phyloP scores from a whole-genome alignment of 306 rosid species.

The Inga oerstediana region DNA sequence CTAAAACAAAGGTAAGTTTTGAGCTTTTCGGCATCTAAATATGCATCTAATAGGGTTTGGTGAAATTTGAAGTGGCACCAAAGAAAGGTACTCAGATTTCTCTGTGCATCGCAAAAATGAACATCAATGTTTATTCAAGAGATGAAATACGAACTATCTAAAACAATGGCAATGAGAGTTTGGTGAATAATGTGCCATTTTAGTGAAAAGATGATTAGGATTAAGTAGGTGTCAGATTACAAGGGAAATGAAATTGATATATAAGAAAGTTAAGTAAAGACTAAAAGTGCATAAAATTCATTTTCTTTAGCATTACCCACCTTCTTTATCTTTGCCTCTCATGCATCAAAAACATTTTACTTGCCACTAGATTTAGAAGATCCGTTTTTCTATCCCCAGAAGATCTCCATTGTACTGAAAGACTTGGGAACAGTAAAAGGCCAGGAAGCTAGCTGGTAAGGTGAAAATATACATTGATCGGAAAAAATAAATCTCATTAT shows the following conservation, averaged over 20 bases:
- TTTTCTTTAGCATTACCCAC: background rate
- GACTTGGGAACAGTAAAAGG: background rate
- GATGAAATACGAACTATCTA: background rate
- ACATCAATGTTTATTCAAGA: background rate
- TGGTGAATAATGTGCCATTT: background rate
- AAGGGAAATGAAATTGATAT: background rate
- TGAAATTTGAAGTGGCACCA: background rate
- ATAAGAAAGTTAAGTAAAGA: too few relatives aligned
- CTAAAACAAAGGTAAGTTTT: background rate
- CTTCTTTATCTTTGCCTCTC: background rate
- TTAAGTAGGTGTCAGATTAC: background rate
- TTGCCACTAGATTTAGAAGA: background rate
- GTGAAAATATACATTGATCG: background rate
- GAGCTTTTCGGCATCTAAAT: background rate
- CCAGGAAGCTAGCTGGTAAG: background rate
- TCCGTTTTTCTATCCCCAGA: background rate
- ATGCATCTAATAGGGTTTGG: background rate
- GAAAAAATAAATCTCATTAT: background rate
- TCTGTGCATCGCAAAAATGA: background rate
- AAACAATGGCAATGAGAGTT: background rate
- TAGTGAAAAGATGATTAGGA: background rate
- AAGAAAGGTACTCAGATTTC: background rate
- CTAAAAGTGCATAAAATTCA: background rate
- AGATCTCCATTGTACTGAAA: background rate
- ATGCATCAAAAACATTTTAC: background rate